Percentiles rank a stretch among this genome's conserved stretches.
phyloP scores from a whole-genome alignment of 306 rosid species.

The Cicer judaicum region DNA sequence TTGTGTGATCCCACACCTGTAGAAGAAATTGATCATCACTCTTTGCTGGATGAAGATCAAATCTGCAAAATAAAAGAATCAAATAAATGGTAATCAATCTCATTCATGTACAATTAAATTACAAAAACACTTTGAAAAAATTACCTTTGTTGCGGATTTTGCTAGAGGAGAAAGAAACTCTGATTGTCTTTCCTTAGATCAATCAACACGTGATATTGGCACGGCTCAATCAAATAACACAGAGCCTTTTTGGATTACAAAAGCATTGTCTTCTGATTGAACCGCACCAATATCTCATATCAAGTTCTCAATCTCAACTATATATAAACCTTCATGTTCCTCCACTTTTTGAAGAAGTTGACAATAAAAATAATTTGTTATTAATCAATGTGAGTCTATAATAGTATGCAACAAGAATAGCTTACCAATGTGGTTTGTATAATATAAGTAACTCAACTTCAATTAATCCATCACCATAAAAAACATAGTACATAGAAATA shows the following conservation, averaged over 20 bases:
- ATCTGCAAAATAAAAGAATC: constrained; percentile 41
- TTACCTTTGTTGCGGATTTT: constrained; percentile 31
- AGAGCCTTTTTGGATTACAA: constrained; percentile 49
- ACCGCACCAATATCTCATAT: constrained; percentile 73
- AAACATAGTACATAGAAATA: constrained; percentile 20
- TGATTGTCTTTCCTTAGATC: background rate
- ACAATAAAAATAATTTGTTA: constrained; percentile 24
- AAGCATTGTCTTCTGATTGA: constrained; percentile 64
- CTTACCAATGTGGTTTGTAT: constrained; percentile 17
- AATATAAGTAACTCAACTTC: too few relatives aligned
- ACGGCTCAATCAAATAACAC: constrained; percentile 83
- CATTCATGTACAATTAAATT: background rate
- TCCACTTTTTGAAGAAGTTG: background rate
- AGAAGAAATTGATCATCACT: constrained; percentile 20
- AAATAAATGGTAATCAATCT: constrained; percentile 5
- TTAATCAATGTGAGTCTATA: background rate
- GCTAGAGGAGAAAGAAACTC: constrained; percentile 6
- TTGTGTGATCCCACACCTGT: constrained; percentile 10
- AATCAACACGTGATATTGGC: constrained; percentile 71
- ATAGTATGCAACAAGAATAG: constrained; percentile 26
- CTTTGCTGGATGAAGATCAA: constrained; percentile 24
- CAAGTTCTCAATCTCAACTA: background rate
- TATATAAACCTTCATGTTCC: constrained; percentile 16
- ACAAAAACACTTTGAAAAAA: background rate
- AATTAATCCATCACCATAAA: background rate